These are phyloP conservation scores for Symbiotaphrina buchneri DNA, from an alignment of 495 filamentous ascomycete genomes.

Conservation along the genomic window DNA sequence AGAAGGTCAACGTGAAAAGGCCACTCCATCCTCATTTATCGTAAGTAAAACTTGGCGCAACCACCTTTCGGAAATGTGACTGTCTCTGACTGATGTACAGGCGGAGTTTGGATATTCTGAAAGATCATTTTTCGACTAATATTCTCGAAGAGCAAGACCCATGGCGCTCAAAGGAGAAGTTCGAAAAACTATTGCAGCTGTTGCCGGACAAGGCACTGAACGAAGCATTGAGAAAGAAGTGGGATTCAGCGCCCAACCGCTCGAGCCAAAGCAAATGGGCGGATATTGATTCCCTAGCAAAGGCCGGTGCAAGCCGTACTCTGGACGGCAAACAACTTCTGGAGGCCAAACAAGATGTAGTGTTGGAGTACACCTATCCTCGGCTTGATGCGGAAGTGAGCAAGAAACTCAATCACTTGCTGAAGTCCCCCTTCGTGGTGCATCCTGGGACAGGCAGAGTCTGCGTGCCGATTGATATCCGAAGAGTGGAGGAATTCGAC, in stretches of 20 bases:
- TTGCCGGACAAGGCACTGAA: slow-evolving; percentile 57
- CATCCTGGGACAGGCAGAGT: slow-evolving; percentile 86
- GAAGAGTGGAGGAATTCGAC: slow-evolving; percentile 53
- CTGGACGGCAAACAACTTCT: slow-evolving; percentile 41
- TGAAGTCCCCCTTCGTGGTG: slow-evolving; percentile 89
- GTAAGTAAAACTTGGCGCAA: slow-evolving; percentile 15
- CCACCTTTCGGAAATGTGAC: background rate
- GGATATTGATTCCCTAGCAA: slow-evolving; percentile 73
- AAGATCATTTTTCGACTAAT: slow-evolving; percentile 53
- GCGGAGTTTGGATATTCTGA: slow-evolving; percentile 67
- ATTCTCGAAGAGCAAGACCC: slow-evolving; percentile 74
- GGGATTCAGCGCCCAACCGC: slow-evolving; percentile 62
- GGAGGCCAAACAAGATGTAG: slow-evolving; percentile 85
- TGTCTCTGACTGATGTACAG: slow-evolving; percentile 13
- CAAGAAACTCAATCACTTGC: slow-evolving; percentile 91
- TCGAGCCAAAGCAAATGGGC: slow-evolving; percentile 65
- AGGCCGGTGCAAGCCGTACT: slow-evolving; percentile 39
- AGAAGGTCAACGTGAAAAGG: slow-evolving; percentile 65
- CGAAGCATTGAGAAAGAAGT: slow-evolving; percentile 64
- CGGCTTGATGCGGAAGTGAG: slow-evolving; percentile 88
- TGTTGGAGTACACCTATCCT: slow-evolving; percentile 96
- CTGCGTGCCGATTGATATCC: slow-evolving; percentile 78
- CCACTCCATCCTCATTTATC: slow-evolving; percentile 80
- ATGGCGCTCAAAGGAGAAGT: slow-evolving; percentile 40
- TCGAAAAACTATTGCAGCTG: slow-evolving; percentile 50